Conservation (phyloP, 2,329 filamentous ascomycete species). For the Orbilia quercus region DNA sequence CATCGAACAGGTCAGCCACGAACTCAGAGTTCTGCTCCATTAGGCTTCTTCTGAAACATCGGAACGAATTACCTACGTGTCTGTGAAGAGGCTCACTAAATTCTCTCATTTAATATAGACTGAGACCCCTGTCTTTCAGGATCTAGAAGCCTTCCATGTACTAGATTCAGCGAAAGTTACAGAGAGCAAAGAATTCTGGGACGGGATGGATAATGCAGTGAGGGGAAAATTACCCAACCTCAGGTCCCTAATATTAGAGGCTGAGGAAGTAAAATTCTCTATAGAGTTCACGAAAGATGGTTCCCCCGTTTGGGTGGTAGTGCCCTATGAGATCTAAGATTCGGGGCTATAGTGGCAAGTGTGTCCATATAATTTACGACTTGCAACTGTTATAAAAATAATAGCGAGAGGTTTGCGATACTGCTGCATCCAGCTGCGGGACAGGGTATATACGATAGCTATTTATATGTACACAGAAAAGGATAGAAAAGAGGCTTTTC, state of each 20-base stretch:
- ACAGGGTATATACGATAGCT: slow-evolving; percentile 6
- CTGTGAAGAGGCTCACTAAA: not conserved
- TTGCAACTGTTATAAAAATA: too few relatives aligned
- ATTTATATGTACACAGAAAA: slow-evolving; percentile 41
- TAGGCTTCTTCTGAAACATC: too few relatives aligned
- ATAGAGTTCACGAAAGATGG: slow-evolving; percentile 22
- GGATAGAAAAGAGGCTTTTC: slow-evolving; percentile 33
- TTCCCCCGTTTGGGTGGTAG: not conserved
- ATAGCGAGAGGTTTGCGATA: too few relatives aligned
- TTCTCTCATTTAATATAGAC: not conserved
- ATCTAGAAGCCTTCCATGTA: slow-evolving; percentile 15
- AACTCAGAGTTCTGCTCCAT: too few relatives aligned
- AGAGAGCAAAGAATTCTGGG: slow-evolving; percentile 1
- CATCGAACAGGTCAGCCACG: slow-evolving; percentile 14
- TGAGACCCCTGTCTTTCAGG: not conserved
- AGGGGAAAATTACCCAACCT: slow-evolving; percentile 23
- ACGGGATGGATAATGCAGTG: not conserved
- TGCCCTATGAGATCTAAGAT: not conserved
- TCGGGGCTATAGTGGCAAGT: too few relatives aligned
- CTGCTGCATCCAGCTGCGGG: too few relatives aligned
- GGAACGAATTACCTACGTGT: too few relatives aligned
- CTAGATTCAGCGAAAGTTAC: not conserved
- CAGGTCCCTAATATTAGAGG: slow-evolving; percentile 12
- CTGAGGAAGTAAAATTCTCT: slow-evolving; percentile 23
- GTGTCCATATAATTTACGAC: too few relatives aligned